phyloP scores from a whole-genome alignment of 2,329 filamentous ascomycete species.

The Aspergillus piperis region DNA sequence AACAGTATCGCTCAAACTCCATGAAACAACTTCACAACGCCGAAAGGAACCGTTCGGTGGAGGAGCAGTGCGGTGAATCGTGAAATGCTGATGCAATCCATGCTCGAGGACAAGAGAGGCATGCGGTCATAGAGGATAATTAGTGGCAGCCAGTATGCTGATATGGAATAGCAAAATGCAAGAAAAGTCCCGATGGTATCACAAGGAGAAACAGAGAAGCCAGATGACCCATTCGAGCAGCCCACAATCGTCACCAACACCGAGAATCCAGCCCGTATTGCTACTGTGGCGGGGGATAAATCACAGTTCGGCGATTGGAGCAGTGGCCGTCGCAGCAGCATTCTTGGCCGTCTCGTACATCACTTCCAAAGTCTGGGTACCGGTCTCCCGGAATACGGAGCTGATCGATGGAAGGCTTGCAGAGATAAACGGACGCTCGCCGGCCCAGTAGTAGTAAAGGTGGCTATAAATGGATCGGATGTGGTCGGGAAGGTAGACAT shows the following conservation, averaged over 20 bases:
- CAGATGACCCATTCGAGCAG: background rate
- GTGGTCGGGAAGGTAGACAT: slow-evolving; percentile 93
- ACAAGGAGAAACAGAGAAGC: background rate
- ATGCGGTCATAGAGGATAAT: slow-evolving; percentile 2
- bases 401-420: slow-evolving; percentile 34
- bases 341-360: slow-evolving; percentile 52
- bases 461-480: slow-evolving; percentile 77
- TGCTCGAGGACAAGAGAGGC: slow-evolving; percentile 5
- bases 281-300: background rate
- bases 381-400: slow-evolving; percentile 34
- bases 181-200: slow-evolving; percentile 2
- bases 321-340: slow-evolving; percentile 40
- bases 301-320: slow-evolving; percentile 38
- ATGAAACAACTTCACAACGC: slow-evolving; percentile 15
- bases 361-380: slow-evolving; percentile 44
- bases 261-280: background rate
- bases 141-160: background rate
- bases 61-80: background rate
- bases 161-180: background rate
- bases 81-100: slow-evolving; percentile 8
- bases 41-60: slow-evolving; percentile 4
- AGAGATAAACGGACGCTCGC: slow-evolving; percentile 58
- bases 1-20: slow-evolving; percentile 18
- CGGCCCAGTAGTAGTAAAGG: slow-evolving; percentile 92
- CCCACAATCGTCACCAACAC: background rate